These are phyloP conservation scores for Rhododendron henanense DNA, from an alignment of 148 eudicot species.

Conservation along the genomic window DNA sequence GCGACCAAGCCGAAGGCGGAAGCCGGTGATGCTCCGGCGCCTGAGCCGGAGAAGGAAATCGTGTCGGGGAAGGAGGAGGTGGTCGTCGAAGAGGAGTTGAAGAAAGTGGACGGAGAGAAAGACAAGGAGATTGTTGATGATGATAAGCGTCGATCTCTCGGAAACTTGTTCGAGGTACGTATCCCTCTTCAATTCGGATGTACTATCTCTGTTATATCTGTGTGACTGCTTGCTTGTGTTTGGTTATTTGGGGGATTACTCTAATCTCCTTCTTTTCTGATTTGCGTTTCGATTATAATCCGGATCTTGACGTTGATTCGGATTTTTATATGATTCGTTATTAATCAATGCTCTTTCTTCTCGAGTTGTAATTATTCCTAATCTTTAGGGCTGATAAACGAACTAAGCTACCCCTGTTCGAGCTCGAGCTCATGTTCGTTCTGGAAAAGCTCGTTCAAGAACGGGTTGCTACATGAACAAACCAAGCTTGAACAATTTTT, in stretches of 20 bases:
- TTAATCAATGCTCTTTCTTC: not conserved
- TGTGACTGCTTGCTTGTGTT: not conserved
- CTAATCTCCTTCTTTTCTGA: not conserved
- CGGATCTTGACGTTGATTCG: not conserved
- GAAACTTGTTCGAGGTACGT: constrained; percentile 23
- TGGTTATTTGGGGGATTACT: not conserved
- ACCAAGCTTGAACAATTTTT: not conserved
- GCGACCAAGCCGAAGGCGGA: constrained; percentile 19
- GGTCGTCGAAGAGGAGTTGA: not conserved
- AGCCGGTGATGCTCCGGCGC: constrained; percentile 2
- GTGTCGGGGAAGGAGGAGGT: constrained; percentile 2
- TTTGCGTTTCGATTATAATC: not conserved
- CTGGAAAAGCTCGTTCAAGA: not conserved
- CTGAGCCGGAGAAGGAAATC: constrained; percentile 6
- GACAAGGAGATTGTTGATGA: not conserved
- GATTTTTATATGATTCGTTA: not conserved
- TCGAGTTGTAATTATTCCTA: not conserved
- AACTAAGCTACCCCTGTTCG: not conserved
- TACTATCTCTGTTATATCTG: not conserved
- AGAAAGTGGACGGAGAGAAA: not conserved
- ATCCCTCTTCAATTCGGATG: not conserved
- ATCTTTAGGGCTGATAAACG: not conserved
- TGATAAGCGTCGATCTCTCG: constrained; percentile 17
- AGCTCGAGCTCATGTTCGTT: not conserved
- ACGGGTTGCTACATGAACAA: not conserved